Evolutionary conservation across 441 rosid species (phyloP), one percentile per base, ranked within the genome.

Genomic region (Croton setiger): DNA sequence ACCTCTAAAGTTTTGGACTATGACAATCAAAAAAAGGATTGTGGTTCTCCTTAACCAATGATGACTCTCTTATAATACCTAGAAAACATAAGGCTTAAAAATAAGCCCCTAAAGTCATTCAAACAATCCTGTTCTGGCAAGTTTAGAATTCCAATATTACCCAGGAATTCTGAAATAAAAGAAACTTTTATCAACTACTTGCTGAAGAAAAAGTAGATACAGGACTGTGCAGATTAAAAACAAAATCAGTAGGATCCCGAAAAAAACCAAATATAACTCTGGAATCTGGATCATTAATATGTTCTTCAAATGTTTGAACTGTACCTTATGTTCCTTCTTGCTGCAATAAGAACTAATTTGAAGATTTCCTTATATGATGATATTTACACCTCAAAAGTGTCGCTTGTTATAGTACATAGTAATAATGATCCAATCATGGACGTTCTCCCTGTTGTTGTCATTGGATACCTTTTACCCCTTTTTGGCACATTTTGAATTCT

Each of bases 291-390:
- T 5, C 0, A 13, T 37, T 3, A 37, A 37, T 37, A 3, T 37
- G 41, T 21, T 2, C n/a, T 7, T 48, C 7, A 0, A 1, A 31
- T 18, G 11, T n/a, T 18, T 3, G n/a, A 33, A 33, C 18, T 57
- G 37, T 20, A 36, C n/a, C 63, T n/a, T 39, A 15, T 15, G 47
- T 1, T 60, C 1, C 13, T 60, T 60, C 3, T 39, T n/a, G n/a
- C 31, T 60, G 48, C 63, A 60, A n/a, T 10, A 39, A 41, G 2
- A 20, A 61, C 2, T 21, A 12, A 21, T 12, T 44, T 3, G 0
- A 63, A 27, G 27, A 18, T 51, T 17, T 49, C 48, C 69, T 66
- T 53, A 48, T 37, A 66, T 48, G 59, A 54, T 20, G 15, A 53
- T 18, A 66, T 63, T 41, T 13, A 36, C 20, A 20, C 23, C 37